Base-by-base conservation (phyloP, 345 rosid genomes). In the Rhodamnia rubescens region DNA sequence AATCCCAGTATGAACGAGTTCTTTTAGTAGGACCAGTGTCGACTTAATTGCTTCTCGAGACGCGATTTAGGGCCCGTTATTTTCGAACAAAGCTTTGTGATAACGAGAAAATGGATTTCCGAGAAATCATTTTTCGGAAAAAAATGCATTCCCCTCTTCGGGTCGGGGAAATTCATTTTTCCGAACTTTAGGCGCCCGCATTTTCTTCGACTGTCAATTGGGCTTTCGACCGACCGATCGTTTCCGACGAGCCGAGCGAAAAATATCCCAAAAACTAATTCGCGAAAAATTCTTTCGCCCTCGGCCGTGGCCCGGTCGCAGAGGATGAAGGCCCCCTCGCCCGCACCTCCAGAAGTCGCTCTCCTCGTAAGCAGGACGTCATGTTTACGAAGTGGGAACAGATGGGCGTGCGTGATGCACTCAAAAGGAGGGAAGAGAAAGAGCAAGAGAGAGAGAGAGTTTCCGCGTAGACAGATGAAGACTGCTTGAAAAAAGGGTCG, bases 381-480 rank as follows among this genome's bases (percentile, higher is more conserved):
- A 87, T 74, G 86, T 81, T 81, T 64, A 90, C 98, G 95, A 90
- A 91, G 89, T 90, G 89, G 85, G 91, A 89, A 89, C 89, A 53
- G 74, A 86, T 85, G 89, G 86, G 85, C 69, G 84, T 6, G 83
- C 81, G 84, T 44, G 3, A 29, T 22, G 83, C 18, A 24, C 15
- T 64, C 83, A 80, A 85, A 21, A 22, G 49, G 5, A 81, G 69
- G 74, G 49, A 52, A 57, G 61, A 80, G 84, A 83, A 49, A 85
- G 74, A 16, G 7, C 82, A 56, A 36, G 59, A 75, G 74, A 84
- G 83, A 86, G 61, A 89, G n/a, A 83, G 81, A 85, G 96, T 95
- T 95, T 92, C 84, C 99, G 98, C 99, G 99, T 96, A 87, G 92
- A 94, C 92, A 91, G 98, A 94, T 95, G 85, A 87, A 81, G 84